phyloP scores from a whole-genome alignment of 768 basidiomycete genomes.

The Mycena floridula region DNA sequence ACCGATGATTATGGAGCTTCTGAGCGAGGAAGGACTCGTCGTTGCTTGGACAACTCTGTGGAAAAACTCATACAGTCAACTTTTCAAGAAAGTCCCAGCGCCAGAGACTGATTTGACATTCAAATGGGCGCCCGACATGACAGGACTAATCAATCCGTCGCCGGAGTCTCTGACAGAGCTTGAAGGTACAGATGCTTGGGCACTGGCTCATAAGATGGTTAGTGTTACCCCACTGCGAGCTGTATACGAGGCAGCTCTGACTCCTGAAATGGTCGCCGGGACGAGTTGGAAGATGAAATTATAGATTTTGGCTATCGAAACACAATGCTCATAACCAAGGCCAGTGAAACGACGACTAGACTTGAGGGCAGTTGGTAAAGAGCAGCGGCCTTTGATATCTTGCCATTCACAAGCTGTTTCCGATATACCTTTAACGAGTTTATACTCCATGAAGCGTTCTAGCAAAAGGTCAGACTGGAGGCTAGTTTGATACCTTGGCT shows the following conservation, averaged over 20 bases:
- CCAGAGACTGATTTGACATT: conserved; percentile 43
- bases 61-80: conserved; percentile 62
- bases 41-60: conserved; percentile 80
- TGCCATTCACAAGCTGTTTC: conserved; percentile 41
- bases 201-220: conserved; percentile 59
- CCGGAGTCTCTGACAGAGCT: conserved; percentile 48
- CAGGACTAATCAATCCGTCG: conserved; percentile 56
- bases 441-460: conserved; percentile 82
- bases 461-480: too few relatives aligned
- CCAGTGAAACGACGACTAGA: too few relatives aligned
- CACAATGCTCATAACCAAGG: too few relatives aligned
- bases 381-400: conserved; percentile 22
- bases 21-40: conserved; percentile 53
- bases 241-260: too few relatives aligned
- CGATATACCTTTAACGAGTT: conserved; percentile 73
- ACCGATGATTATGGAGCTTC: conserved; percentile 65
- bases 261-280: too few relatives aligned
- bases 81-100: not conserved
- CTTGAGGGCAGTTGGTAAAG: too few relatives aligned
- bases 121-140: conserved; percentile 68
- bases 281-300: conserved; percentile 62
- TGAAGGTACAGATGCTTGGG: conserved; percentile 76
- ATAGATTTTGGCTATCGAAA: too few relatives aligned
- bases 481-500: too few relatives aligned
- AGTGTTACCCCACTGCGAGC: conserved; percentile 78